phyloP scores from a whole-genome alignment of 176 grass and related monocot genomes.

The Coix lacrymajobi region DNA sequence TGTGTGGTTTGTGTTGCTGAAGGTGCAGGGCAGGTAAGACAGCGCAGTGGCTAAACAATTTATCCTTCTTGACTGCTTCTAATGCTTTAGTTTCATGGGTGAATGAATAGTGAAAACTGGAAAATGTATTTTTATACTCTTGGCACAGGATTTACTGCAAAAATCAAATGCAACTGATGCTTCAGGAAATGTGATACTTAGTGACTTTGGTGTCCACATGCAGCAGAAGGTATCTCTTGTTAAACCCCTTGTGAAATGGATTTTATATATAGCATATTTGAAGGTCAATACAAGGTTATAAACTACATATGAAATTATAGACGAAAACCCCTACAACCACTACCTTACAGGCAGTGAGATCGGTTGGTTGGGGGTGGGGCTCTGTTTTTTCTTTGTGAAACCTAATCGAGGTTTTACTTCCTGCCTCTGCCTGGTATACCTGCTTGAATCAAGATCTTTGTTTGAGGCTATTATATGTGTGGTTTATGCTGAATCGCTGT shows the following conservation, averaged over 20 bases:
- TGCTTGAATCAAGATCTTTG: not conserved
- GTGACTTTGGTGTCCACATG: conserved; percentile 93
- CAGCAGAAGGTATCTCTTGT: conserved; percentile 61
- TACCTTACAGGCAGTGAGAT: not conserved
- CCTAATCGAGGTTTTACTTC: not conserved
- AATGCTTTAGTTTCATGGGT: conserved; percentile 1
- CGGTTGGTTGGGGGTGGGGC: not conserved
- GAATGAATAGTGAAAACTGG: not conserved
- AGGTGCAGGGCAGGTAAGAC: conserved; percentile 90
- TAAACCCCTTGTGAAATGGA: not conserved
- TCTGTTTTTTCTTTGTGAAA: not conserved
- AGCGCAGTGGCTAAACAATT: not conserved
- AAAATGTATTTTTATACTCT: conserved; percentile 20
- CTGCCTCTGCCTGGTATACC: not conserved
- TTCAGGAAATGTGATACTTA: conserved; percentile 83
- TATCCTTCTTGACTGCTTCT: not conserved
- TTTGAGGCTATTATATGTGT: not conserved
- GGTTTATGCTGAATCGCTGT: not conserved
- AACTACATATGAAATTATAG: not conserved
- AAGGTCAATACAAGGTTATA: not conserved
- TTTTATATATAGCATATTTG: not conserved
- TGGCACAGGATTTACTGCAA: conserved; percentile 71
- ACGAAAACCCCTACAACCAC: not conserved
- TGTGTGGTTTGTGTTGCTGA: conserved; percentile 89
- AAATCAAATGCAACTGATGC: conserved; percentile 87